These are phyloP conservation scores for Sporothrix pseudoabietina DNA, from an alignment of 2,329 filamentous ascomycete genomes.

Conservation along the genomic window DNA sequence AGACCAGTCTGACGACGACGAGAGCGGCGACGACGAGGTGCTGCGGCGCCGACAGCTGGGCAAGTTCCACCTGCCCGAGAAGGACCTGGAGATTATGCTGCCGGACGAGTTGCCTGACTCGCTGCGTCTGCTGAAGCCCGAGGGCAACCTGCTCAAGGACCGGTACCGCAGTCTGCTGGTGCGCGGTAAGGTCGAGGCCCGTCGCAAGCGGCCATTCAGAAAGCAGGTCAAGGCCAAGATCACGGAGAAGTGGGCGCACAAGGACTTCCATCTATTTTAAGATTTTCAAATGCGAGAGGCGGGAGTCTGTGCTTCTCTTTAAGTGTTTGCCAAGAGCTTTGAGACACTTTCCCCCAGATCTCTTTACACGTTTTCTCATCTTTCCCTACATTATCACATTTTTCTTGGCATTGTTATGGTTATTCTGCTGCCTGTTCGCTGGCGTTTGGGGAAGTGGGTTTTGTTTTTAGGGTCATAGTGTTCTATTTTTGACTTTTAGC, in stretches of 20 bases:
- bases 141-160: conserved; percentile 93
- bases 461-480: not conserved
- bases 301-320: not conserved
- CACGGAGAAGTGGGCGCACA: conserved; percentile 97
- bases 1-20: conserved; percentile 46
- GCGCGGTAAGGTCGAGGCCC: conserved; percentile 83
- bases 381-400: not conserved
- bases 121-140: conserved; percentile 80
- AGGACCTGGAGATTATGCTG: conserved; percentile 77
- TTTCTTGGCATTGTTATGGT: conserved; percentile 10
- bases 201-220: conserved; percentile 75
- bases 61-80: conserved; percentile 72
- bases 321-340: not conserved
- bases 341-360: not conserved
- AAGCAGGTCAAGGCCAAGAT: conserved; percentile 79
- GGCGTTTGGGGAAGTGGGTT: conserved; percentile 27
- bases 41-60: conserved; percentile 74
- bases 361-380: not conserved
- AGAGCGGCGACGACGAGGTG: conserved; percentile 62
- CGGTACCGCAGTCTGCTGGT: conserved; percentile 87
- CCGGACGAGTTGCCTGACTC: conserved; percentile 83
- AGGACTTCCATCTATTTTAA: conserved; percentile 73
- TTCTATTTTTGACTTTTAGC: conserved; percentile 22
- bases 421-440: conserved; percentile 23
- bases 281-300: not conserved